Conservation (phyloP, 768 basidiomycete species). For the Suillus hirtellus region DNA sequence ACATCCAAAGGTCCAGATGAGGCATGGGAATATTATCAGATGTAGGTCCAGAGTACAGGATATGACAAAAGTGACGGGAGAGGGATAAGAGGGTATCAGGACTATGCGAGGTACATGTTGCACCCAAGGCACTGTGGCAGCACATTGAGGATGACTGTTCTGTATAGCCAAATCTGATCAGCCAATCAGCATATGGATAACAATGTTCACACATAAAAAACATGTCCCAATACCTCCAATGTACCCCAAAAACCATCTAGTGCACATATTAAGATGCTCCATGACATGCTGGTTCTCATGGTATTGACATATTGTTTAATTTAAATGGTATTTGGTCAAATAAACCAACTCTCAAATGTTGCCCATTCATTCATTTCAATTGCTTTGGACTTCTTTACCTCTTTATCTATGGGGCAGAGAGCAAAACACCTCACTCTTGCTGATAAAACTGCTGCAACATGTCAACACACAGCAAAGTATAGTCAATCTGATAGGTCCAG, state of each 20-base stretch:
- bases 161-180: not conserved
- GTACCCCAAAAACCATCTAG: not conserved
- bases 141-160: not conserved
- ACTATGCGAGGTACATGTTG: not conserved
- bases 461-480: not conserved
- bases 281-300: not conserved
- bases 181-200: not conserved
- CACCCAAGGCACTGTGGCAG: not conserved
- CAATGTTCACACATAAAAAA: not conserved
- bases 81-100: not conserved
- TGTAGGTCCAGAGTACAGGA: too few relatives aligned
- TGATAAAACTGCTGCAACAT: not conserved
- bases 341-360: not conserved
- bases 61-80: too few relatives aligned
- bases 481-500: not conserved
- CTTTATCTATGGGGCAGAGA: not conserved
- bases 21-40: too few relatives aligned
- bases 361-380: not conserved
- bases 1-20: too few relatives aligned
- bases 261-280: not conserved
- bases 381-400: conserved; percentile 2
- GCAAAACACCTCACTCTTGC: not conserved
- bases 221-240: not conserved
- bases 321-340: not conserved
- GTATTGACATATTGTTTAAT: not conserved